Evolutionary conservation across 345 rosid species (phyloP), one percentile per base, ranked within the genome.

Genomic region (Fremontodendron californicum): DNA sequence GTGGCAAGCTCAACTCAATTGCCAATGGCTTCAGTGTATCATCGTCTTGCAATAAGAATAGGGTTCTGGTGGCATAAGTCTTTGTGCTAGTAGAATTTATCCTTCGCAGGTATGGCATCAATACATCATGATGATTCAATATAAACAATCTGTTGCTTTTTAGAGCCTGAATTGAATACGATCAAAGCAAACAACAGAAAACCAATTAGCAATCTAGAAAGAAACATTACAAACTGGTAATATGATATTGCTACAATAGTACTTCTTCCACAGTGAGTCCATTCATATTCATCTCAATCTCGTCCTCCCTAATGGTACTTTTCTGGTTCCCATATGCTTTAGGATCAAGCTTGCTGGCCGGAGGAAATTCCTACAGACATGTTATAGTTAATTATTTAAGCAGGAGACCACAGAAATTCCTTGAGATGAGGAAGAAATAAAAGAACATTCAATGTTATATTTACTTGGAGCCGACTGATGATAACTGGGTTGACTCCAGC

Each of bases 1-100:
- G 96, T 3, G 97, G 96, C 81, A 89, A 86, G 86, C 98, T 94
- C 77, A 94, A 77, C 82, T 94, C 97, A 12, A 92, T 92, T 11
- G 89, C 94, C 80, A 94, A 82, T 25, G 97, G 98, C 84, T 86
- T 92, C 79, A 94, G 75, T 15, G 91, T 90, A 48, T 87, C 91
- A n/a, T 91, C 90, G 5, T 90, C 91, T 86, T 87, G 89, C 82
- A 92, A 85, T 5, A 92, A 72, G 46, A 94, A 77, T 58, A 94
- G 43, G 5, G 98, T 94, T 82, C 97, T 84, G 15, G 91, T 83
- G 48, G 92, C 98, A 74, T 92, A 94, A 58, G 87, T 91, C 91
- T 92, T 92, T 68, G 98, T 84, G 75, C 65, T 37, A 1, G 98
- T 94, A 6, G 97, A 86, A 83, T 94, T 91, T 75, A 92, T 91